phyloP scores from a whole-genome alignment of 306 rosid genomes.

The Vigna trinervia region DNA sequence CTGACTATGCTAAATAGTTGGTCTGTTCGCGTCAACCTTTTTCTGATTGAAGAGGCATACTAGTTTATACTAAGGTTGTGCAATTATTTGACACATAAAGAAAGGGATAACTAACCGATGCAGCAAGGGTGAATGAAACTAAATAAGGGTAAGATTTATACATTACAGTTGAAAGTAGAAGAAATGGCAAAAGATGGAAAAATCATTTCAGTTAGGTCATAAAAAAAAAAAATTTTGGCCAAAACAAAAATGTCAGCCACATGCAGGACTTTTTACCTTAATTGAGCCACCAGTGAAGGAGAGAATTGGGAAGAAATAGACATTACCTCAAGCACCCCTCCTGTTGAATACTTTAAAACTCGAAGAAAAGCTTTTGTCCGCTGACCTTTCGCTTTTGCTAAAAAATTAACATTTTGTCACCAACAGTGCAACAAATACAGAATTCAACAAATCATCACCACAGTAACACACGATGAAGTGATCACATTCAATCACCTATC shows the following conservation, averaged over 20 bases:
- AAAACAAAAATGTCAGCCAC: constrained; percentile 4
- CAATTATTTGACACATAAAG: constrained; percentile 15
- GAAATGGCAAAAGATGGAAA: neutral
- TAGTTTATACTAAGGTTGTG: constrained; percentile 4
- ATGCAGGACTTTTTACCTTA: neutral
- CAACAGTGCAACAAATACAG: constrained; percentile 35
- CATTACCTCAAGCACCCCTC: constrained; percentile 94
- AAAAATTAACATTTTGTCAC: constrained; percentile 48
- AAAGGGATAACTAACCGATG: constrained; percentile 21
- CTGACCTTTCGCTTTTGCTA: constrained; percentile 74
- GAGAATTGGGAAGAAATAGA: neutral
- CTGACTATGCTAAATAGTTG: neutral
- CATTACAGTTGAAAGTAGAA: neutral
- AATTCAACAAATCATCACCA: constrained; percentile 32
- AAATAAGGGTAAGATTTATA: neutral
- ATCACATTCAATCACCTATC: constrained; percentile 36
- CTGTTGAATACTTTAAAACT: constrained; percentile 81
- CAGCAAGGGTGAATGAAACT: constrained; percentile 21
- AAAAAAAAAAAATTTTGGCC: neutral
- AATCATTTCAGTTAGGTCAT: constrained; percentile 9
- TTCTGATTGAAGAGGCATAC: constrained; percentile 17
- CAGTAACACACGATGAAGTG: constrained; percentile 26
- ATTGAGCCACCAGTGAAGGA: neutral
- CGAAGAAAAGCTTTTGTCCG: constrained; percentile 92
- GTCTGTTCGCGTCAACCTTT: constrained; percentile 24